phyloP scores from a whole-genome alignment of 2,329 filamentous ascomycete genomes.

The Colletotrichum lentis region DNA sequence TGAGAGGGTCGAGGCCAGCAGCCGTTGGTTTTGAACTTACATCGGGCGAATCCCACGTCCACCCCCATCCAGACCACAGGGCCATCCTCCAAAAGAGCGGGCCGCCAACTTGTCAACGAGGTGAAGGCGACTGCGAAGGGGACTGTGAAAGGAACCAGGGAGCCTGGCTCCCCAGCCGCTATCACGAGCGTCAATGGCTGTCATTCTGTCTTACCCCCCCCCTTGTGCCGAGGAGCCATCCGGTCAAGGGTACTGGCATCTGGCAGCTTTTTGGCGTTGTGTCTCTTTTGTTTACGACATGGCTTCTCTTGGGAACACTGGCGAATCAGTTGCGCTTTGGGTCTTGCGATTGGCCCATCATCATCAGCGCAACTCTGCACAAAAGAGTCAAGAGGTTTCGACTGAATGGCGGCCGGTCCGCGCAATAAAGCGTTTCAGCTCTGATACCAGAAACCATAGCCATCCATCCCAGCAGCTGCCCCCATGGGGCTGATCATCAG shows the following conservation, averaged over 20 bases:
- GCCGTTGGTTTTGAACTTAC: slow-evolving; percentile 17
- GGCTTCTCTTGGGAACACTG: neutral
- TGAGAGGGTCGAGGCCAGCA: neutral
- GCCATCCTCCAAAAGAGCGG: neutral
- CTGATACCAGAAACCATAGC: slow-evolving; percentile 17
- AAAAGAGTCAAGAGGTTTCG: slow-evolving; percentile 15
- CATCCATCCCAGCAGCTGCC: neutral
- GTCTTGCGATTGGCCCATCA: slow-evolving; percentile 25
- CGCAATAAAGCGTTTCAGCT: slow-evolving; percentile 31
- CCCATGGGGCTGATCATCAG: neutral
- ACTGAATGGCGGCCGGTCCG: slow-evolving; percentile 24
- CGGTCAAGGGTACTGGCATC: neutral
- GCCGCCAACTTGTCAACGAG: slow-evolving; percentile 4
- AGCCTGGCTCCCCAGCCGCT: slow-evolving; percentile 5
- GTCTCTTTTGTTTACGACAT: neutral
- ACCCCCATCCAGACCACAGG: neutral
- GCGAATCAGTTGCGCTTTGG: neutral
- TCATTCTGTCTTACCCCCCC: neutral
- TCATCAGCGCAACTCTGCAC: slow-evolving; percentile 10
- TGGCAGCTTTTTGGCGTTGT: slow-evolving; percentile 6
- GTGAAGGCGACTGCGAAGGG: slow-evolving; percentile 22
- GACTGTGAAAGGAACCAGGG: no score
- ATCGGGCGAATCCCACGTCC: slow-evolving; percentile 9
- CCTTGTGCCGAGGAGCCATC: slow-evolving; percentile 4
- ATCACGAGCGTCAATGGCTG: slow-evolving; percentile 11